These are phyloP conservation scores for Candida ficus DNA, from an alignment of 805 yeast species.

Conservation along the genomic window DNA sequence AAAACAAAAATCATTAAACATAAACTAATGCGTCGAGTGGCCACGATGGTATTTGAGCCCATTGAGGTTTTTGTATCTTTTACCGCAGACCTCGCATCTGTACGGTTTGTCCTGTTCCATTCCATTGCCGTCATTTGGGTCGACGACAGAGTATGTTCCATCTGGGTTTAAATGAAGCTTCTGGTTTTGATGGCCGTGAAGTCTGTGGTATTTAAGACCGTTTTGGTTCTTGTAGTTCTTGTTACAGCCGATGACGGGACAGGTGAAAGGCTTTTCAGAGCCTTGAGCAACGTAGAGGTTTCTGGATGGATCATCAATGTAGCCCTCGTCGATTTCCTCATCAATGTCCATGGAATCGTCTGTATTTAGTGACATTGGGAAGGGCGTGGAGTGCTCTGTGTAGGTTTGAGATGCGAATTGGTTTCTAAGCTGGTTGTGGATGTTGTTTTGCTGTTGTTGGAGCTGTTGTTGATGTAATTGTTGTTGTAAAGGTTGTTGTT, in stretches of 20 bases:
- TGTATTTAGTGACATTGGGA: slow-evolving; percentile 30
- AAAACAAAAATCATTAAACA: no score
- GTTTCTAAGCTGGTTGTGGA: slow-evolving; percentile 14
- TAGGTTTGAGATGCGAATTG: slow-evolving; percentile 6
- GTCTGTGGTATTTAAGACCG: slow-evolving; percentile 90
- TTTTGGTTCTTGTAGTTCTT: slow-evolving; percentile 97
- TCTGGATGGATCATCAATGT: slow-evolving; percentile 95
- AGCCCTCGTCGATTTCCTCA: slow-evolving; percentile 65
- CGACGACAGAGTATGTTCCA: slow-evolving; percentile 87
- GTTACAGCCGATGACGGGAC: slow-evolving; percentile 98
- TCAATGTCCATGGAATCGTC: slow-evolving; percentile 29
- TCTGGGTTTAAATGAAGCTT: slow-evolving; percentile 85
- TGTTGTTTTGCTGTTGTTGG: slow-evolving; percentile 16
- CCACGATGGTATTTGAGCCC: slow-evolving; percentile 97
- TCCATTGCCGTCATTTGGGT: slow-evolving; percentile 92
- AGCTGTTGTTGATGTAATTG: slow-evolving; percentile 11
- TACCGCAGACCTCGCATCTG: slow-evolving; percentile 97
- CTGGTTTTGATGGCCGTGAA: slow-evolving; percentile 97
- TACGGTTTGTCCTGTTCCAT: slow-evolving; percentile 98
- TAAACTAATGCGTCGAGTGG: slow-evolving; percentile 80
- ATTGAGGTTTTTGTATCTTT: slow-evolving; percentile 90
- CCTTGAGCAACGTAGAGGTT: slow-evolving; percentile 90
- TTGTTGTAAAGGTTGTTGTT: slow-evolving; percentile 10
- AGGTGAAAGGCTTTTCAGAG: slow-evolving; percentile 91
- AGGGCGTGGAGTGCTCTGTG: slow-evolving; percentile 16